phyloP scores from a whole-genome alignment of 2,329 filamentous ascomycete species.

The Whalleya microplaca region DNA sequence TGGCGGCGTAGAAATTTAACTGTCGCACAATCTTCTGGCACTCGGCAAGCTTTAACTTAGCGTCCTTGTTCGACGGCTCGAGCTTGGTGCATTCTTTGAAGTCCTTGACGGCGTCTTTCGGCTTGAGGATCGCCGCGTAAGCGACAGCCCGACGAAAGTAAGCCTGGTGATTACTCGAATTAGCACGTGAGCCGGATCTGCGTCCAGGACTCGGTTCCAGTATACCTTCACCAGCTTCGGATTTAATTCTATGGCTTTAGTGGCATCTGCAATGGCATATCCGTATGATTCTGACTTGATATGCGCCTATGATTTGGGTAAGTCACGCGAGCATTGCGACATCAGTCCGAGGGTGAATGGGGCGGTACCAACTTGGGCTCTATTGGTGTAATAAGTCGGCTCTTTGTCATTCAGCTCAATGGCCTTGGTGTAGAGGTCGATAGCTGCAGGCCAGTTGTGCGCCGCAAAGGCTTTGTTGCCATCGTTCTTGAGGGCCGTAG shows the following conservation, averaged over 20 bases:
- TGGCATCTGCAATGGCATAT: constrained; percentile 88
- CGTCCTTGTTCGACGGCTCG: constrained; percentile 86
- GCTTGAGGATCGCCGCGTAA: constrained; percentile 86
- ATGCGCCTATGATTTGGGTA: constrained; percentile 66
- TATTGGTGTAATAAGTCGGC: constrained; percentile 90
- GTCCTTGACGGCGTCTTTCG: constrained; percentile 86
- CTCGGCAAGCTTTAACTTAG: constrained; percentile 86
- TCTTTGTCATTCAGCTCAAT: constrained; percentile 84
- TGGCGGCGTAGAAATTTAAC: constrained; percentile 90
- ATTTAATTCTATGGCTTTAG: constrained; percentile 88
- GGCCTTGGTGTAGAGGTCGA: constrained; percentile 84
- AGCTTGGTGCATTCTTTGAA: constrained; percentile 90
- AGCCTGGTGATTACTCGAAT: constrained; percentile 58
- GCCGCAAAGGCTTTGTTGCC: constrained; percentile 91
- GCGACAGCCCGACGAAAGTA: constrained; percentile 94
- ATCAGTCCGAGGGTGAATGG: not conserved
- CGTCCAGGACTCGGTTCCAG: not conserved
- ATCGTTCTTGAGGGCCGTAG: constrained; percentile 84
- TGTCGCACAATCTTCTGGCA: constrained; percentile 95
- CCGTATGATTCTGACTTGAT: constrained; percentile 96
- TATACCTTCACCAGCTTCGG: constrained; percentile 84
- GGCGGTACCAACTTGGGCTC: constrained; percentile 75
- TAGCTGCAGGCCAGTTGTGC: constrained; percentile 83
- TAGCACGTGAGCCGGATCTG: constrained; percentile 1
- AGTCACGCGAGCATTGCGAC: constrained; percentile 49